phyloP scores from a whole-genome alignment of 805 yeast genomes.

The Candida nitratophila region DNA sequence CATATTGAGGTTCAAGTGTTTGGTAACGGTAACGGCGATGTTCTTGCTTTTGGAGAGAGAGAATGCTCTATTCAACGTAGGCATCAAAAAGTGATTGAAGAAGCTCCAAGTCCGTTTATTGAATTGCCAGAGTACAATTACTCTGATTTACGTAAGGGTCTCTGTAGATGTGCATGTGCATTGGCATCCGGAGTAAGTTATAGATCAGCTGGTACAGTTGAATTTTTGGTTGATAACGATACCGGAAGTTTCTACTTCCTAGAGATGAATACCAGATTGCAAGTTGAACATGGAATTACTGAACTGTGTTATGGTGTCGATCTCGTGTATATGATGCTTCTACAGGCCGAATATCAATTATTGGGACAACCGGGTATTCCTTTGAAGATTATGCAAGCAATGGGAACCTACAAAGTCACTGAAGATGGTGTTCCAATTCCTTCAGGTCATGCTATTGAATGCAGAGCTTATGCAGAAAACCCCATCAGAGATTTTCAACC shows the following conservation, averaged over 20 bases:
- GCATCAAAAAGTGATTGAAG: constrained; percentile 94
- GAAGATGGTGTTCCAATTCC: not conserved
- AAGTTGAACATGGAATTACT: constrained; percentile 96
- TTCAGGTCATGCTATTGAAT: constrained; percentile 92
- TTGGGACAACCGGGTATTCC: constrained; percentile 51
- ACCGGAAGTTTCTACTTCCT: constrained; percentile 89
- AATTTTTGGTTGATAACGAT: constrained; percentile 80
- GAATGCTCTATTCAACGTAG: constrained; percentile 97
- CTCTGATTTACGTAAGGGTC: constrained; percentile 63
- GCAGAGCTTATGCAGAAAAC: constrained; percentile 93
- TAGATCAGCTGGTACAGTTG: constrained; percentile 97
- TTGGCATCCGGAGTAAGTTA: constrained; percentile 80
- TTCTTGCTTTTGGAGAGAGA: constrained; percentile 92
- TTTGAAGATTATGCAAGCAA: constrained; percentile 60
- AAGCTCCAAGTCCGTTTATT: constrained; percentile 82
- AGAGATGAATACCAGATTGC: constrained; percentile 94
- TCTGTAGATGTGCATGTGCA: constrained; percentile 30
- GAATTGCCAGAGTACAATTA: constrained; percentile 78
- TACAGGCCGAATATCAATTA: constrained; percentile 53
- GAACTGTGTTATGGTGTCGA: constrained; percentile 93
- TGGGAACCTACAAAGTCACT: constrained; percentile 35
- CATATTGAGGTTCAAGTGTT: constrained; percentile 96
- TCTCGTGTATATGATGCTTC: constrained; percentile 94
- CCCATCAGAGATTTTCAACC: constrained; percentile 94
- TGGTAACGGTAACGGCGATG: constrained; percentile 92